phyloP scores from a whole-genome alignment of 2,329 filamentous ascomycete genomes.

The Trichoderma pleuroti region DNA sequence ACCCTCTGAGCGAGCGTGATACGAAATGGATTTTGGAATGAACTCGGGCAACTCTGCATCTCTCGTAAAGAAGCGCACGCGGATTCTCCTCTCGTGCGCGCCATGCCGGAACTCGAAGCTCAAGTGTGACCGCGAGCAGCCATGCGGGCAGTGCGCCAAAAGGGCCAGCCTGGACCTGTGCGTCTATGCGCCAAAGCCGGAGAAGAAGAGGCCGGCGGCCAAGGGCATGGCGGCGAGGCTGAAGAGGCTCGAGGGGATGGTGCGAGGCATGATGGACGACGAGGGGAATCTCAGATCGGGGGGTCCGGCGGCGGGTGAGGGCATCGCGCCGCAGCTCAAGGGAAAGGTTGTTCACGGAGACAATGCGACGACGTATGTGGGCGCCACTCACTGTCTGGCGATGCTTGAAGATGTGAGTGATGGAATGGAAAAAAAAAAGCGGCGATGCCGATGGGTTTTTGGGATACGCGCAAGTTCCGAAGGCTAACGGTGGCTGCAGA shows the following conservation, averaged over 20 bases:
- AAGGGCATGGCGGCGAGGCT: slow-evolving; percentile 54
- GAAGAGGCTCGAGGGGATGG: slow-evolving; percentile 54
- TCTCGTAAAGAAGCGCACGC: slow-evolving; percentile 39
- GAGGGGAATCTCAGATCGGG: slow-evolving; percentile 26
- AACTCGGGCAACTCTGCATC: neutral
- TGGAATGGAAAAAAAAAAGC: too few relatives aligned
- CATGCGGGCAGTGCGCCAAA: slow-evolving; percentile 52
- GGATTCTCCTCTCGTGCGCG: slow-evolving; percentile 50
- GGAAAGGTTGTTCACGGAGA: slow-evolving; percentile 45
- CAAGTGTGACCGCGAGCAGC: slow-evolving; percentile 52
- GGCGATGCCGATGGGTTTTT: neutral
- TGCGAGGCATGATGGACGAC: slow-evolving; percentile 52
- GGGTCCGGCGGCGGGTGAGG: slow-evolving; percentile 14
- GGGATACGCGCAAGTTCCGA: neutral
- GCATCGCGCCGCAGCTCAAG: slow-evolving; percentile 25
- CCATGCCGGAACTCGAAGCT: slow-evolving; percentile 53
- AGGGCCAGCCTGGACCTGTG: slow-evolving; percentile 46
- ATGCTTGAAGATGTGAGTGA: slow-evolving; percentile 53
- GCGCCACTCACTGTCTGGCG: slow-evolving; percentile 58
- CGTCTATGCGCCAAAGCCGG: slow-evolving; percentile 46
- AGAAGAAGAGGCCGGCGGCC: slow-evolving; percentile 38
- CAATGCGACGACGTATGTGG: slow-evolving; percentile 50
- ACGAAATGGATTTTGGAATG: slow-evolving; percentile 4
- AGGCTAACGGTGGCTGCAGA: slow-evolving; percentile 36
- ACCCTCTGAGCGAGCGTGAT: neutral